Conservation (phyloP, 2,329 filamentous ascomycete species). For the Penicillium sp. region DNA sequence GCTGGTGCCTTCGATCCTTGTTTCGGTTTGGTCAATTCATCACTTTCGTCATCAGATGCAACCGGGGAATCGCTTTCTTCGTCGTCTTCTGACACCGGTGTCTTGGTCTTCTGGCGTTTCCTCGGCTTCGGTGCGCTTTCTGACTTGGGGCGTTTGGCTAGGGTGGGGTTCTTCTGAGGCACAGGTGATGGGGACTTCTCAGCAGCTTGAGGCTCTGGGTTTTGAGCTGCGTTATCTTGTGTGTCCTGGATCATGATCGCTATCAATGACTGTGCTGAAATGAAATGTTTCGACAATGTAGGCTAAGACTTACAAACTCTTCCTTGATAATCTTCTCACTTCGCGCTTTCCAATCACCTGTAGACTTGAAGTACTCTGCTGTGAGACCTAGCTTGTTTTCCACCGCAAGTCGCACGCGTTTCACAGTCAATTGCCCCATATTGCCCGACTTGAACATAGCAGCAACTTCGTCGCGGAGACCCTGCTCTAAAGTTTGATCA, state of each 20-base stretch:
- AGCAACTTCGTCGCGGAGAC: conserved; percentile 41
- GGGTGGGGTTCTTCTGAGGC: conserved; percentile 20
- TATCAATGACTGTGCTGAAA: conserved; percentile 8
- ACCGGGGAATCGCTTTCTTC: conserved; percentile 11
- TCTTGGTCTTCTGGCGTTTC: conserved; percentile 39
- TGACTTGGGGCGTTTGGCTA: conserved; percentile 31
- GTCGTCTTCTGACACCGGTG: conserved; percentile 27
- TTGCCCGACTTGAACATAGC: conserved; percentile 41
- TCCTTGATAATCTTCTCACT: conserved; percentile 57
- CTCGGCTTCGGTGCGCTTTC: conserved; percentile 24
- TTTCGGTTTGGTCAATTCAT: conserved; percentile 21
- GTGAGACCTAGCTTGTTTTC: conserved; percentile 55
- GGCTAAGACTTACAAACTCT: conserved; percentile 48
- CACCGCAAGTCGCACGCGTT: conserved; percentile 54
- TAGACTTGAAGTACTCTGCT: conserved; percentile 57
- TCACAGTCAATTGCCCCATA: conserved; percentile 58
- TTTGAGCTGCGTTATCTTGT: conserved; percentile 30
- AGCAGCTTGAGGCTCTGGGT: conserved; percentile 10
- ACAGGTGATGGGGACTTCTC: conserved; percentile 17
- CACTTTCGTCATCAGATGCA: conserved; percentile 21
- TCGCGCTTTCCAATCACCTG: conserved; percentile 54
- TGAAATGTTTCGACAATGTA: not conserved
- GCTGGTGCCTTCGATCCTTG: conserved; percentile 12
- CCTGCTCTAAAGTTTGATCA: conserved; percentile 37
- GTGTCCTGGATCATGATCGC: conserved; percentile 26